Evolutionary conservation across 1,139 yeast genomes (phyloP).

Genomic region (Geotrichum bryndzae): DNA sequence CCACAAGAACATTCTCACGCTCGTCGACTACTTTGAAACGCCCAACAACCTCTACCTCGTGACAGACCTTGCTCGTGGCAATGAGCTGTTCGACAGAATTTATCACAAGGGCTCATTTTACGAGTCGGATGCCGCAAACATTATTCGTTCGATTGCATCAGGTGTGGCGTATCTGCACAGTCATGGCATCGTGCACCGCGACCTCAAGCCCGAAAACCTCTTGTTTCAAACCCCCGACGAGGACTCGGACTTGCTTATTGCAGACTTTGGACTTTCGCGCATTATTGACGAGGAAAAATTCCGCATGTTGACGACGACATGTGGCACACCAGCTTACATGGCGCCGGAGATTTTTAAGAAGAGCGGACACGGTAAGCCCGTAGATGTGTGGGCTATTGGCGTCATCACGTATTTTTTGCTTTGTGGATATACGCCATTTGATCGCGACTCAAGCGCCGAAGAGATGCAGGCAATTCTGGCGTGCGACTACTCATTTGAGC

Average conservation of each 20-base stretch:
- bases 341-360: slow-evolving; percentile 60
- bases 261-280: slow-evolving; percentile 66
- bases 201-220: slow-evolving; percentile 88
- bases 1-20: slow-evolving; percentile 53
- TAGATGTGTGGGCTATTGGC: slow-evolving; percentile 76
- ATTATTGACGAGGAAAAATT: slow-evolving; percentile 43
- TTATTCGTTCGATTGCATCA: slow-evolving; percentile 44
- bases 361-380: slow-evolving; percentile 52
- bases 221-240: slow-evolving; percentile 45
- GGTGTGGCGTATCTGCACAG: slow-evolving; percentile 65
- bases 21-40: slow-evolving; percentile 68
- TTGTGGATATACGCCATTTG: slow-evolving; percentile 75
- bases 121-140: slow-evolving; percentile 47
- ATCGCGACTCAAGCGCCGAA: slow-evolving; percentile 65
- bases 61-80: slow-evolving; percentile 63
- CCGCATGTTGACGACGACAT: slow-evolving; percentile 46
- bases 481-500: slow-evolving; percentile 57
- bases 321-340: slow-evolving; percentile 72
- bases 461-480: slow-evolving; percentile 55
- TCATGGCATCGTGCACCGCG: slow-evolving; percentile 82
- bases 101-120: slow-evolving; percentile 46
- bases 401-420: slow-evolving; percentile 66
- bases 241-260: slow-evolving; percentile 51
- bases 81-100: slow-evolving; percentile 63
- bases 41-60: slow-evolving; percentile 51